Conservation (phyloP, 2,329 filamentous ascomycete genomes). For the Colletotrichum costaricense region DNA sequence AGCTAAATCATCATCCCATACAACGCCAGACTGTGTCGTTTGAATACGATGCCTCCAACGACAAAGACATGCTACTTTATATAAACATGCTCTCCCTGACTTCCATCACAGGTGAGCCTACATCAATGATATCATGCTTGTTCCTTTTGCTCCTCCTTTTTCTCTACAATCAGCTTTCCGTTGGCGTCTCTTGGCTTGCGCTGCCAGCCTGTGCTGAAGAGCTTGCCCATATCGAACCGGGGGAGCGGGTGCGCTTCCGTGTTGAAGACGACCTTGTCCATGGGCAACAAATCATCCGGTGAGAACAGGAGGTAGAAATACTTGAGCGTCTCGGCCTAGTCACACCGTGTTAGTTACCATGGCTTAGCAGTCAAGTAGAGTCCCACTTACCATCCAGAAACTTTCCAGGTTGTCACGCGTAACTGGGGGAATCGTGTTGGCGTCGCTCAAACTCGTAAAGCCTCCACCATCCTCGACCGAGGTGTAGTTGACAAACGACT, state of each 20-base stretch:
- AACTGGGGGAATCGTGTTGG: conserved; percentile 75
- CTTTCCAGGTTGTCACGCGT: conserved; percentile 95
- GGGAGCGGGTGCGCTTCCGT: conserved; percentile 95
- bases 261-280: conserved; percentile 92
- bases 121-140: conserved; percentile 21
- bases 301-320: conserved; percentile 98
- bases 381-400: conserved; percentile 86
- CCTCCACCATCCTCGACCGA: conserved; percentile 81
- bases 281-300: conserved; percentile 81
- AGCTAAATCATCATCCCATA: conserved; percentile 10
- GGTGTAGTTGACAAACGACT: conserved; percentile 87
- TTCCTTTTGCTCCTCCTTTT: background rate
- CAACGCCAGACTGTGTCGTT: conserved; percentile 21
- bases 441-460: conserved; percentile 84
- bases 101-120: conserved; percentile 12
- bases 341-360: background rate
- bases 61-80: conserved; percentile 23
- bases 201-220: conserved; percentile 86
- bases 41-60: conserved; percentile 7
- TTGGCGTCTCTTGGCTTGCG: conserved; percentile 70
- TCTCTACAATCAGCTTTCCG: conserved; percentile 49
- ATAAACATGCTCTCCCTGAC: conserved; percentile 15
- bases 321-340: conserved; percentile 92
- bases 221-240: conserved; percentile 81
- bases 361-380: background rate